Base-by-base conservation (phyloP, 805 yeast genomes). In the Teunomyces pallodes region DNA sequence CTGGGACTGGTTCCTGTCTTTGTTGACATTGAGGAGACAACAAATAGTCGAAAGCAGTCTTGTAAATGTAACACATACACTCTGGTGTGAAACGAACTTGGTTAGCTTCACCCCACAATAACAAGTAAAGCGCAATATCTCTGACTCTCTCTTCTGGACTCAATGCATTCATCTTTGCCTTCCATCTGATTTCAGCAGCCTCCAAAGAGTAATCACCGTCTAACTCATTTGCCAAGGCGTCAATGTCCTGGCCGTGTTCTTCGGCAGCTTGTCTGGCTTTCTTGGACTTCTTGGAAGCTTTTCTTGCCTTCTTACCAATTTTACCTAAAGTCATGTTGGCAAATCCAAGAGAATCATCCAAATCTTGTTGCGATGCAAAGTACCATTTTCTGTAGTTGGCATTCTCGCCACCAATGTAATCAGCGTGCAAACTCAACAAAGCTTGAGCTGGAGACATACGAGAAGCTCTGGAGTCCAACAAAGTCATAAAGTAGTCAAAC, bases 381-480 rank as follows among this genome's bases (percentile, higher is more conserved):
- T 79, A 87, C 96, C 96, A 87, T 67, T 86, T 87, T 63, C 84
- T 86, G 70, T 86, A 87, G 70, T 87, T 87, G 48, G 96, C 88
- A 49, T 85, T 73, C 52, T 87, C 94, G 67, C 94, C 94, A 62
- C 96, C 95, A 61, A 87, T 86, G 70, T 86, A 87, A 67, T 87
- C 96, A 42, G 94, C 90, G 61, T 87, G 96, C 61, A 87, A 74
- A 38, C 90, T 84, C 56, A 87, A 75, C 58, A 87, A 73, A 48
- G 95, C 95, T 69, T 87, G 94, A 42, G 90, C 86, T 20, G 96
- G 94, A 12, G 92, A 82, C 94, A 87, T 87, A 77, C 96, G 81
- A 33, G 92, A 86, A 29, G 94, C 77, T 72, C 94, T 78, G 4
- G 94, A 87, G 62, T 87, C 95, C 67, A 87, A 74, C 57, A 87